Percentiles rank a stretch among this genome's conserved stretches.
phyloP scores from a whole-genome alignment of 768 basidiomycete genomes.

The Kwoniella dejecticola region DNA sequence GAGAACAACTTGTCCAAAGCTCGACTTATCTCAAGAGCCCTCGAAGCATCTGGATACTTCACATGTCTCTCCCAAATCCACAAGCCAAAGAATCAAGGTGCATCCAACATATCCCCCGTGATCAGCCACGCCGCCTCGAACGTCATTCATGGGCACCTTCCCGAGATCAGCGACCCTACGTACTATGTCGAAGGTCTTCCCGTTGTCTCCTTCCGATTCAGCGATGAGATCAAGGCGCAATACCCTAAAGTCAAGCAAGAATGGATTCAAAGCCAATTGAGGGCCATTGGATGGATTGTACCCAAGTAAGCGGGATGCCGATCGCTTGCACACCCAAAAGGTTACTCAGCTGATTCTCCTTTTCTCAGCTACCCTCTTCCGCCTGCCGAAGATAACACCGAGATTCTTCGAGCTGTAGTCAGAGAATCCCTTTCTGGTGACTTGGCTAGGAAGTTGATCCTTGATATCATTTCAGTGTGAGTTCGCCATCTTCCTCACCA shows the following conservation, averaged over 20 bases:
- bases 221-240: conserved; percentile 61
- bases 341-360: neutral
- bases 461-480: conserved; percentile 46
- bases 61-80: conserved; percentile 60
- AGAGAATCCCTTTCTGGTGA: conserved; percentile 62
- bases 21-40: conserved; percentile 66
- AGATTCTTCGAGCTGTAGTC: conserved; percentile 67
- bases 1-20: conserved; percentile 60
- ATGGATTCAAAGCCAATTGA: conserved; percentile 58
- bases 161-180: conserved; percentile 58
- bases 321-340: neutral
- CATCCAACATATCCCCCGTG: conserved; percentile 15
- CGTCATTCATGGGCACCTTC: conserved; percentile 52
- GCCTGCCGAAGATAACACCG: conserved; percentile 60
- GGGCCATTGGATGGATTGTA: conserved; percentile 66
- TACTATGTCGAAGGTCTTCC: conserved; percentile 62
- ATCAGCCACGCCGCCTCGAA: conserved; percentile 32
- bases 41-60: conserved; percentile 63
- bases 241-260: conserved; percentile 63
- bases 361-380: conserved; percentile 60
- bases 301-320: conserved; percentile 57
- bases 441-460: conserved; percentile 42
- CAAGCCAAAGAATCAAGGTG: conserved; percentile 50
- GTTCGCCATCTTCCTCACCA: conserved; percentile 13
- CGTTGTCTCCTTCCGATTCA: conserved; percentile 63